Percentiles rank a stretch among this genome's conserved stretches.
phyloP scores from a whole-genome alignment of 2,329 filamentous ascomycete genomes.

The Penicillium sp. region DNA sequence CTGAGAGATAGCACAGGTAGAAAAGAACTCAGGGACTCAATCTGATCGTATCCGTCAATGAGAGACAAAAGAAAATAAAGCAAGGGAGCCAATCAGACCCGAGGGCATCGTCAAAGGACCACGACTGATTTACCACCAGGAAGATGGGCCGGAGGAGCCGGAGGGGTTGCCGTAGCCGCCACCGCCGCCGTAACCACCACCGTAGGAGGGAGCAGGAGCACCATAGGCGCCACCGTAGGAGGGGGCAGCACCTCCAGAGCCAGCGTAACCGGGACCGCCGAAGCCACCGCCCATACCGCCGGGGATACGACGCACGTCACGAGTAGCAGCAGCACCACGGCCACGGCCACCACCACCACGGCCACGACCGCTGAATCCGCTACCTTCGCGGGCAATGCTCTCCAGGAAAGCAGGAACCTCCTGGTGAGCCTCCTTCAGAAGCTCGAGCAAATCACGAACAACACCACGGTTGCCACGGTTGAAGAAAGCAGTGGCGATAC shows the following conservation, averaged over 20 bases:
- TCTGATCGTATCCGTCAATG: constrained; percentile 41
- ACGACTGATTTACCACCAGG: constrained; percentile 51
- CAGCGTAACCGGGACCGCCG: constrained; percentile 28
- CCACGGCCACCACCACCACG: constrained; percentile 72
- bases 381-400: constrained; percentile 92
- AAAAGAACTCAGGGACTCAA: constrained; percentile 33
- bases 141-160: constrained; percentile 49
- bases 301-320: constrained; percentile 80
- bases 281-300: constrained; percentile 41
- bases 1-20: constrained; percentile 30
- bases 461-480: constrained; percentile 99
- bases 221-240: constrained; percentile 33
- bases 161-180: constrained; percentile 49
- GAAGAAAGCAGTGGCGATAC: constrained; percentile 98
- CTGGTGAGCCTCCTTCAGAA: constrained; percentile 98
- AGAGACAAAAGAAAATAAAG: constrained; percentile 33
- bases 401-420: constrained; percentile 92
- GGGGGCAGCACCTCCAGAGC: constrained; percentile 24
- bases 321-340: constrained; percentile 59
- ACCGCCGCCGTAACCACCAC: constrained; percentile 35
- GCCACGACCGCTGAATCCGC: constrained; percentile 69
- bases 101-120: constrained; percentile 41
- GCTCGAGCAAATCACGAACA: constrained; percentile 92
- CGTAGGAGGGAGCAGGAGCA: constrained; percentile 26
- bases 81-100: constrained; percentile 38